Conservation (phyloP, 116 monocot genomes). For the Iris pallida region DNA sequence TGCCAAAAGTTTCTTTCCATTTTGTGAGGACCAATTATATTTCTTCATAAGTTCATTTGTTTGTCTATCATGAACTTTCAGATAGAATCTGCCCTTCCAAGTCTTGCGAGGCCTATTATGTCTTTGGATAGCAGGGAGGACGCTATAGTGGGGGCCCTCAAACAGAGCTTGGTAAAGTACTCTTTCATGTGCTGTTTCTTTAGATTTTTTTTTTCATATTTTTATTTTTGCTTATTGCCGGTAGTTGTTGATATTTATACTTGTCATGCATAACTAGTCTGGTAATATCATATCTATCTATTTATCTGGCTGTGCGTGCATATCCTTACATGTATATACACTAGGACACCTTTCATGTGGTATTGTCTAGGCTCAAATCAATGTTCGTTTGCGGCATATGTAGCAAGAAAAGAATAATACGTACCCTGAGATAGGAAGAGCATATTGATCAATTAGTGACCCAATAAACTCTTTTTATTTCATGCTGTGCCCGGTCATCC, state of each 20-base stretch:
- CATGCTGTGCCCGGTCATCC: too few species aligned
- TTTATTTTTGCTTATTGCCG: background rate
- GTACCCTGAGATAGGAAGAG: too few species aligned
- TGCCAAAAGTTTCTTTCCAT: conserved; percentile 9
- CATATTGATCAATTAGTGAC: too few species aligned
- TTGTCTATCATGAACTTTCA: conserved; percentile 21
- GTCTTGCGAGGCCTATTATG: conserved; percentile 95
- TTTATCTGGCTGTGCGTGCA: background rate
- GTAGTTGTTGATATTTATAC: background rate
- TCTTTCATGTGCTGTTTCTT: background rate
- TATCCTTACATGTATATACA: background rate
- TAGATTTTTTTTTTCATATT: background rate
- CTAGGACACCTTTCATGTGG: background rate
- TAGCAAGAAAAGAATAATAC: too few species aligned
- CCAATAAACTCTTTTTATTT: too few species aligned
- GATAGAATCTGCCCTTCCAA: conserved; percentile 95
- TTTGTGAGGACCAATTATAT: background rate
- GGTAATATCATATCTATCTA: background rate
- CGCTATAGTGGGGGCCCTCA: conserved; percentile 91
- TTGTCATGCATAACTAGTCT: background rate
- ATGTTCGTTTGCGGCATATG: background rate
- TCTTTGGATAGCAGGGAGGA: conserved; percentile 98
- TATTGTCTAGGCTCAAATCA: background rate
- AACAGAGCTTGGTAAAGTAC: conserved; percentile 87
- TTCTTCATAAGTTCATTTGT: background rate